Percentiles rank a stretch among this genome's conserved stretches.
Conservation (phyloP, 202 grass and related monocot species). For the Zoysia matrella region DNA sequence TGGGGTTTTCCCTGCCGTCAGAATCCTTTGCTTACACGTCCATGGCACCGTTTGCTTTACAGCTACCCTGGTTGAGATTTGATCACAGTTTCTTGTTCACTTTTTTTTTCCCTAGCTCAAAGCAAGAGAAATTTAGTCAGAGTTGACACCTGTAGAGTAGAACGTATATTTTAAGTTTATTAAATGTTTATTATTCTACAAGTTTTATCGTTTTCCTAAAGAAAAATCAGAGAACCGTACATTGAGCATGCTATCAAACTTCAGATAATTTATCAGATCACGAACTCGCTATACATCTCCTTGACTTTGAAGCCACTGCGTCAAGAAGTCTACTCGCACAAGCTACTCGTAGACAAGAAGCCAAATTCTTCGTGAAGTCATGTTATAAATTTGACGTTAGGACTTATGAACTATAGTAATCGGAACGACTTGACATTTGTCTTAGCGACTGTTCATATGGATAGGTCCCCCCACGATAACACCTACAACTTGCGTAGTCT, state of each 20-base stretch:
- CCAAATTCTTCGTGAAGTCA: not conserved
- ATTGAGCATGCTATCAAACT: not conserved
- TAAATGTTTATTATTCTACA: no score
- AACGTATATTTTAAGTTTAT: no score
- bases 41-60: conserved; percentile 35
- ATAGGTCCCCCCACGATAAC: not conserved
- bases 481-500: not conserved
- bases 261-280: no score
- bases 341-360: not conserved
- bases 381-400: not conserved
- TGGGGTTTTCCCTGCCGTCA: not conserved
- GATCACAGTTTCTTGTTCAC: conserved; percentile 10
- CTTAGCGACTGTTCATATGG: conserved; percentile 32
- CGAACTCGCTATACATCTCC: not conserved
- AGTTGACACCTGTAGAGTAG: no score
- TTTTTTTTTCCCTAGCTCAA: conserved; percentile 6
- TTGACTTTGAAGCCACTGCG: not conserved
- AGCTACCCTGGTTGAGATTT: conserved; percentile 17
- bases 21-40: conserved; percentile 45
- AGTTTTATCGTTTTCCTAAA: no score
- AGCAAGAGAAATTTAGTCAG: conserved; percentile 3
- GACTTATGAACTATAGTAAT: not conserved
- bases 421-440: not conserved
- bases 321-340: not conserved
- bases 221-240: no score